Percentiles rank a stretch among this genome's conserved stretches.
Conservation (phyloP, 129 eudicot genomes). For the Calendula officinalis region DNA sequence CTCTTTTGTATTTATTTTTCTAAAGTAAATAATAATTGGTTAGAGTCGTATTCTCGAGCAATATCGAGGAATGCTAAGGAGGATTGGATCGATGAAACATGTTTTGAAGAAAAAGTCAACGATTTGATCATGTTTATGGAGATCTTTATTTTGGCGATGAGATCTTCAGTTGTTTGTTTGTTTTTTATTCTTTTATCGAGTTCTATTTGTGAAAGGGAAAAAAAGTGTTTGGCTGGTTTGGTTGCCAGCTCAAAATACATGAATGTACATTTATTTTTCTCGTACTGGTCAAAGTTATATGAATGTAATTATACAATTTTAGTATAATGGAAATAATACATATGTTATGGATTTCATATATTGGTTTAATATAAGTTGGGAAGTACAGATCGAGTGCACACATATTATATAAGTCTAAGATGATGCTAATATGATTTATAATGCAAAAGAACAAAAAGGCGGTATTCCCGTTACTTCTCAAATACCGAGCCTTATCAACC, state of each 20-base stretch:
- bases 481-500: too few species aligned
- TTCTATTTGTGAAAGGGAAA: slow-evolving; percentile 2
- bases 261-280: slow-evolving; percentile 8
- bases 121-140: slow-evolving; percentile 29
- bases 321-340: too few species aligned
- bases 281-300: slow-evolving; percentile 19
- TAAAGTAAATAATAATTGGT: slow-evolving; percentile 13
- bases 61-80: slow-evolving; percentile 4
- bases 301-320: too few species aligned
- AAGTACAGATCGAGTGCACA: too few species aligned
- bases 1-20: not conserved
- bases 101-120: not conserved
- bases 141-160: slow-evolving; percentile 33
- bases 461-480: too few species aligned
- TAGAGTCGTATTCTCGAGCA: slow-evolving; percentile 8
- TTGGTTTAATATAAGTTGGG: too few species aligned
- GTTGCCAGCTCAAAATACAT: slow-evolving; percentile 19
- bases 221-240: slow-evolving; percentile 22
- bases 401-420: too few species aligned
- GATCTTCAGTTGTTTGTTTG: slow-evolving; percentile 25
- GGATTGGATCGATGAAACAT: slow-evolving; percentile 17
- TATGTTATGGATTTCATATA: too few species aligned
- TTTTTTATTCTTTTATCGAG: slow-evolving; percentile 8
- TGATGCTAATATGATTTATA: too few species aligned
- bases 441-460: too few species aligned